Evolutionary conservation across 2,329 filamentous ascomycete species (phyloP).

Genomic region (Ascocoryne sarcoides): DNA sequence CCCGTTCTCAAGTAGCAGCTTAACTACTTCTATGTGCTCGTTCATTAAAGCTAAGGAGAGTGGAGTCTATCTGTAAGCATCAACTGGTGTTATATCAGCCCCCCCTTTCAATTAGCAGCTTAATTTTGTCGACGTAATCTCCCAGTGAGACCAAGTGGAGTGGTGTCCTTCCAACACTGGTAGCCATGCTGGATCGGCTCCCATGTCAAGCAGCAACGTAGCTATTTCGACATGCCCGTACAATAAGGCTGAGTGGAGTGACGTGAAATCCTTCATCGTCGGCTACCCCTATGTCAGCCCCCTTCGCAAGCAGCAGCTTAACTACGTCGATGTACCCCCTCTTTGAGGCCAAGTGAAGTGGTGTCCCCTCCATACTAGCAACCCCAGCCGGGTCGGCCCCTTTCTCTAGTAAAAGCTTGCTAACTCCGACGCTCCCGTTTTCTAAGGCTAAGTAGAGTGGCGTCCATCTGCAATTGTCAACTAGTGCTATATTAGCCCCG

Average conservation of each 20-base stretch:
- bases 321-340: constrained; percentile 6
- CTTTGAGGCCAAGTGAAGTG: neutral
- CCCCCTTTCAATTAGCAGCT: constrained; percentile 10
- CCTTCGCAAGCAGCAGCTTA: constrained; percentile 20
- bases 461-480: neutral
- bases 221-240: constrained; percentile 17
- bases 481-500: neutral
- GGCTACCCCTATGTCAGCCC: constrained; percentile 20
- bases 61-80: constrained; percentile 4
- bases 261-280: constrained; percentile 22
- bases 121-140: constrained; percentile 8
- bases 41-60: neutral
- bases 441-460: neutral
- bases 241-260: constrained; percentile 22
- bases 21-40: neutral
- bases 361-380: neutral
- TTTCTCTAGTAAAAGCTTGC: constrained; percentile 11
- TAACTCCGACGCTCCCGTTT: constrained; percentile 3
- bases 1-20: neutral
- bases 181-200: constrained; percentile 18
- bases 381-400: constrained; percentile 5
- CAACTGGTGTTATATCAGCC: constrained; percentile 3
- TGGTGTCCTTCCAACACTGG: constrained; percentile 5
- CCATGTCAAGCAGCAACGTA: constrained; percentile 22
- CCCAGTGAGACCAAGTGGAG: constrained; percentile 18